Evolutionary conservation across 371 early-diverging fungal genomes (phyloP).

Genomic region (Mucor saturninus): DNA sequence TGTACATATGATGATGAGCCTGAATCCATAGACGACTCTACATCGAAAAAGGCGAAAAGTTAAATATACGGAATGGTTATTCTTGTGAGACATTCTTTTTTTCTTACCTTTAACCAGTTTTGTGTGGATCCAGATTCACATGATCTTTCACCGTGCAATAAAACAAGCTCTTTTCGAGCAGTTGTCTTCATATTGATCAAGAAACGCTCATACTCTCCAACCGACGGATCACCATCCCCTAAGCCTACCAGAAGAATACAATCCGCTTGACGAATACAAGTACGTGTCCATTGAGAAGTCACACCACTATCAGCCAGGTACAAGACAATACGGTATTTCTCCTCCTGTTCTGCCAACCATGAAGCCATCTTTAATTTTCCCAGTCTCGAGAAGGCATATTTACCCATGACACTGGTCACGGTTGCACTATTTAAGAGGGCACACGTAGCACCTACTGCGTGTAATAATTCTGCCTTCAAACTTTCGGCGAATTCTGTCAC

Average conservation of each 20-base stretch:
- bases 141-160: conserved; percentile 81
- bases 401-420: conserved; percentile 83
- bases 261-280: conserved; percentile 96
- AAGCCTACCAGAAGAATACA: conserved; percentile 92
- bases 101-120: conserved; percentile 81
- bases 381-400: conserved; percentile 88
- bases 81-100: neutral
- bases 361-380: conserved; percentile 89
- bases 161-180: conserved; percentile 93
- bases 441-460: conserved; percentile 75
- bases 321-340: conserved; percentile 81
- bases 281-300: conserved; percentile 92
- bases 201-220: conserved; percentile 92
- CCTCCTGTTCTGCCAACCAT: conserved; percentile 96
- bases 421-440: conserved; percentile 81
- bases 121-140: conserved; percentile 86
- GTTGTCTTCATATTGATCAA: conserved; percentile 94
- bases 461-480: conserved; percentile 74
- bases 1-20: conserved; percentile 95
- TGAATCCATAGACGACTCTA: conserved; percentile 91
- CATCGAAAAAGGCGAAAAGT: too few relatives aligned
- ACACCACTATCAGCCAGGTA: conserved; percentile 94
- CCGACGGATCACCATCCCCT: conserved; percentile 85
- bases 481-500: conserved; percentile 86
- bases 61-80: too few relatives aligned